Percentiles rank a stretch among this genome's conserved stretches.
phyloP scores from a whole-genome alignment of 331 rosid species.

The Rhamnella rubrinervis region DNA sequence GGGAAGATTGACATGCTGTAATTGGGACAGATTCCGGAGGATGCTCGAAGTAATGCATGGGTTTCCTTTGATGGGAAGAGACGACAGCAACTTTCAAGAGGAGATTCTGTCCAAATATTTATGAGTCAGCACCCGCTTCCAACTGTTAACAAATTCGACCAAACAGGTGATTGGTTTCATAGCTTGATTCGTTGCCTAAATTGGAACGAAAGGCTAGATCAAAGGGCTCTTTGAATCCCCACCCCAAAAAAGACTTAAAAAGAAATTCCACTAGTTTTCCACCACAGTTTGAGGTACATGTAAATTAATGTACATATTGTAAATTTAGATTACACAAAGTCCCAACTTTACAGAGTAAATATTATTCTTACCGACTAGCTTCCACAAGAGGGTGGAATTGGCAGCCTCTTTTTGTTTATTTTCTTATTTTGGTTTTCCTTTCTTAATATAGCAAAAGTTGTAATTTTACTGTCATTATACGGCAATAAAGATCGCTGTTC shows the following conservation, averaged over 20 bases:
- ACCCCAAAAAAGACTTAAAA: background rate
- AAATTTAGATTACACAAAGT: conserved; percentile 27
- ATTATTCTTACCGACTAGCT: conserved; percentile 27
- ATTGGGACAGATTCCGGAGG: conserved; percentile 77
- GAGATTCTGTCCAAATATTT: conserved; percentile 78
- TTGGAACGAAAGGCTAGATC: conserved; percentile 98
- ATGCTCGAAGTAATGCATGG: conserved; percentile 97
- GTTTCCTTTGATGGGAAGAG: conserved; percentile 98
- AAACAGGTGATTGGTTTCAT: conserved; percentile 98
- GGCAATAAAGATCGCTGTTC: conserved; percentile 20
- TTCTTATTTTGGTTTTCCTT: background rate
- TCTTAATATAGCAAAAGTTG: conserved; percentile 6
- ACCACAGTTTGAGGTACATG: conserved; percentile 24
- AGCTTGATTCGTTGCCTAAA: conserved; percentile 98
- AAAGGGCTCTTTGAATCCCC: conserved; percentile 73
- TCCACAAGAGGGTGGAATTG: conserved; percentile 28
- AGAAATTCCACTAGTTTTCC: conserved; percentile 14
- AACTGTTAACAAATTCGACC: conserved; percentile 95
- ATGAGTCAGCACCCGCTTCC: conserved; percentile 99
- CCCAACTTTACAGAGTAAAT: conserved; percentile 9
- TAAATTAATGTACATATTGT: conserved; percentile 42
- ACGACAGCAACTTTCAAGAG: conserved; percentile 98
- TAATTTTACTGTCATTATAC: conserved; percentile 29
- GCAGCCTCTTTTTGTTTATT: background rate
- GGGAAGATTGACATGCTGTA: background rate